These are phyloP conservation scores for Cladosporium sp. DNA, from an alignment of 2,329 filamentous ascomycete species.

Conservation along the genomic window DNA sequence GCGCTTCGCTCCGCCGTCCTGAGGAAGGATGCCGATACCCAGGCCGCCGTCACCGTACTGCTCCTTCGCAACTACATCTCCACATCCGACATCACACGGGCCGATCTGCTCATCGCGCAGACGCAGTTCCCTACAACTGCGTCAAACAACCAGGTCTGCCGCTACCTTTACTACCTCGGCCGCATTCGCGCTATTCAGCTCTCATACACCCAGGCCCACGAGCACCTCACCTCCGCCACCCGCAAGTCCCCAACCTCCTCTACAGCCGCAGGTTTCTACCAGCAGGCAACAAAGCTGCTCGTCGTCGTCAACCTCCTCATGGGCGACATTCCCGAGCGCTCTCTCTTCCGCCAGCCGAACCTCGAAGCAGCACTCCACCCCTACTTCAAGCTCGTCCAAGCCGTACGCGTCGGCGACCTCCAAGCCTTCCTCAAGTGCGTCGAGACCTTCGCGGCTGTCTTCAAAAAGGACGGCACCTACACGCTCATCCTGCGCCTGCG, in stretches of 20 bases:
- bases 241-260: conserved; percentile 88
- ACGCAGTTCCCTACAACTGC: conserved; percentile 91
- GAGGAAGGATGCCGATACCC: conserved; percentile 94
- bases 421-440: conserved; percentile 89
- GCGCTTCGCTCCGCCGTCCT: conserved; percentile 92
- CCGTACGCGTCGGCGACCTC: conserved; percentile 91
- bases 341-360: conserved; percentile 82
- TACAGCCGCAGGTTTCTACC: conserved; percentile 88
- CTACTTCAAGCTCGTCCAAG: conserved; percentile 89
- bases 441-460: conserved; percentile 70
- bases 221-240: conserved; percentile 85
- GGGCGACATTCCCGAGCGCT: conserved; percentile 95
- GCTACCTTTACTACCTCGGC: conserved; percentile 95
- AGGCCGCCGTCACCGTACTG: conserved; percentile 90
- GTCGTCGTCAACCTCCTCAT: conserved; percentile 94
- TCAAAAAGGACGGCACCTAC: conserved; percentile 91
- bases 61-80: conserved; percentile 92
- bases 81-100: conserved; percentile 94
- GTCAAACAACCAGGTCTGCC: conserved; percentile 95
- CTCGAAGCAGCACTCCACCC: conserved; percentile 84
- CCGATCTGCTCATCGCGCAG: conserved; percentile 90
- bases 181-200: conserved; percentile 95
- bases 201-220: conserved; percentile 93
- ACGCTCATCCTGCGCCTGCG: conserved; percentile 88
- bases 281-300: conserved; percentile 92